Conservation (phyloP, 2,329 filamentous ascomycete species). For the Fusarium incarnatum region DNA sequence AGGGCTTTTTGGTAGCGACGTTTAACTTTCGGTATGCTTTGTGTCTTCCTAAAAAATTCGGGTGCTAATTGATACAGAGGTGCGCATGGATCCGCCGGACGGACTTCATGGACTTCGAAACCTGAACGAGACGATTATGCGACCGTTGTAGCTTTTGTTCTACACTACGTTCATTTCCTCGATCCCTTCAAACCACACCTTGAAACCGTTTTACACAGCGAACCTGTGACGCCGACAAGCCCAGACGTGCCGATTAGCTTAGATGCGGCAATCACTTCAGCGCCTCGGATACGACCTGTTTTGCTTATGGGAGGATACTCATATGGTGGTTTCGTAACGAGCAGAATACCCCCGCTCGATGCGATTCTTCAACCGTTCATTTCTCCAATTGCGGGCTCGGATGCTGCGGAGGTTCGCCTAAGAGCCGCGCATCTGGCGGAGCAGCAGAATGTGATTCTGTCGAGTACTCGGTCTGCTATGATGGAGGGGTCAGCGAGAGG, state of each 20-base stretch:
- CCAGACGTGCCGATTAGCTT: background rate
- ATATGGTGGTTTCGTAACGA: constrained; percentile 87
- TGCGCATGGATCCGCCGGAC: constrained; percentile 77
- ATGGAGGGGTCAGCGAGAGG: constrained; percentile 44
- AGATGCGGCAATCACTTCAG: background rate
- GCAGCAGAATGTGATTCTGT: constrained; percentile 66
- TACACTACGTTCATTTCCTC: constrained; percentile 76
- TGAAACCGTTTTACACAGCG: constrained; percentile 13
- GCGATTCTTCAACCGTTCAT: constrained; percentile 71
- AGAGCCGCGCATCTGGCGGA: constrained; percentile 76
- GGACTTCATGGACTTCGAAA: constrained; percentile 87
- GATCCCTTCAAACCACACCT: constrained; percentile 51
- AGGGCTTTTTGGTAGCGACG: constrained; percentile 81
- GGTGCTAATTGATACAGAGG: constrained; percentile 66
- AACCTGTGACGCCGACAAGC: constrained; percentile 11
- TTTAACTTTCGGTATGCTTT: constrained; percentile 88
- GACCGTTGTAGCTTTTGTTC: constrained; percentile 82
- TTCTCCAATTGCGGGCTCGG: constrained; percentile 63
- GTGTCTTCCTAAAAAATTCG: too few relatives aligned
- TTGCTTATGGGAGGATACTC: constrained; percentile 84
- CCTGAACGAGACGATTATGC: constrained; percentile 86
- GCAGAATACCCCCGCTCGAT: constrained; percentile 73
- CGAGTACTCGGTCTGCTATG: constrained; percentile 51
- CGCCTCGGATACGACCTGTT: constrained; percentile 43
- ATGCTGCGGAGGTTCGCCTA: constrained; percentile 75